Evolutionary conservation across 2,329 filamentous ascomycete genomes (phyloP).

Genomic region (Diaporthe sp.): DNA sequence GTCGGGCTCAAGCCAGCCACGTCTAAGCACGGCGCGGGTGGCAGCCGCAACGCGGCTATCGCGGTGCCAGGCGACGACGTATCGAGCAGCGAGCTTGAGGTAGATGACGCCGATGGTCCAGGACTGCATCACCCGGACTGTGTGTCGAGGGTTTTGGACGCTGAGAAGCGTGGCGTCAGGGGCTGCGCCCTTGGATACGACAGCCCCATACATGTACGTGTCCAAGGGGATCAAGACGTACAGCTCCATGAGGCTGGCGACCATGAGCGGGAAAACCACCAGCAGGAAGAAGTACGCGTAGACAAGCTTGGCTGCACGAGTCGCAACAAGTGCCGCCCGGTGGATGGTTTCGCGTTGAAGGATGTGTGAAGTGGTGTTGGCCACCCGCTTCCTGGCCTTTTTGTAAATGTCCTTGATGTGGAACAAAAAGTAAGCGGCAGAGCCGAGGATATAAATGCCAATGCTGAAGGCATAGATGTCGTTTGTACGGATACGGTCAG

Average conservation of each 20-base stretch:
- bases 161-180: conserved; percentile 43
- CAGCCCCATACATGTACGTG: conserved; percentile 72
- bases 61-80: conserved; percentile 76
- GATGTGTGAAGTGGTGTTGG: conserved; percentile 43
- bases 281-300: conserved; percentile 84
- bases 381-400: conserved; percentile 49
- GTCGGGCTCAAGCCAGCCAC: conserved; percentile 85
- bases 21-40: conserved; percentile 78
- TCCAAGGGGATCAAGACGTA: conserved; percentile 91
- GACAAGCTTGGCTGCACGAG: conserved; percentile 61
- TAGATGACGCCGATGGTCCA: conserved; percentile 96
- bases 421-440: conserved; percentile 71
- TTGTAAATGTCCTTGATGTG: conserved; percentile 59
- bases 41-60: conserved; percentile 80
- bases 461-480: conserved; percentile 97
- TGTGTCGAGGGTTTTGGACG: conserved; percentile 65
- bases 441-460: conserved; percentile 85
- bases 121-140: conserved; percentile 88
- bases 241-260: conserved; percentile 85
- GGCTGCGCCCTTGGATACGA: conserved; percentile 41
- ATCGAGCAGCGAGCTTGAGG: conserved; percentile 80
- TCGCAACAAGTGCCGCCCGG: conserved; percentile 46
- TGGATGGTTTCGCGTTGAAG: conserved; percentile 49
- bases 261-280: conserved; percentile 83
- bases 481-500: conserved; percentile 81